Base-by-base conservation (phyloP, 768 basidiomycete genomes). In the Leccinum pellstonianum region DNA sequence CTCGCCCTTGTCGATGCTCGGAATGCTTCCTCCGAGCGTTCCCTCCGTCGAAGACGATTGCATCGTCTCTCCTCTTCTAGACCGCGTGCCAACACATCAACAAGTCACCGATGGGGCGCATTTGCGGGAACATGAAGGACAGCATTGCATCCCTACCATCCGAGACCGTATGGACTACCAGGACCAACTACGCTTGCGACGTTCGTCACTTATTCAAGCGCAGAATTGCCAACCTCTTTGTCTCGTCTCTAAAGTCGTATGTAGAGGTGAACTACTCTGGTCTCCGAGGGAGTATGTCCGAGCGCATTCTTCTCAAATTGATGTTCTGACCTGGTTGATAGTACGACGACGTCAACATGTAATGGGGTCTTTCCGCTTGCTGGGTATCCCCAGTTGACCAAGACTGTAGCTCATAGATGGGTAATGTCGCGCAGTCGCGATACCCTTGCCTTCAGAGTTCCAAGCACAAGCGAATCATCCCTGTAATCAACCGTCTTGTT, bases 231-330 rank as follows among this genome's bases (percentile, higher is more conserved):
- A 86, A 80, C 51, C 80, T 29, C 11, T 97, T 91, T 84, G 17
- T 94, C 48, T 80, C 86, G 14, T 86, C 87, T 27, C 80, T 98
- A 58, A 84, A 82, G 71, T 90, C 93, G 6, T 99, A 93, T 64
- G 86, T 93, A 57, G 93, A 98, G 67, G 77, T 97, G 58, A 99
- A 98, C 73, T 83, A 92, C 70, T 90, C 93, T 0, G 96, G 94
- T 1, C 93, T 98, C 76, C 84, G 93, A 65, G 97, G 97, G 80
- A 95, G 90, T 95, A 70, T 58, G 85, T 74, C 31, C 54, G 27
- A 5, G 7, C 10, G 3, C 14, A 6, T 48, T 27, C 8, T 2
- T 12, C 2, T 17, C 3, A 1, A 17, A 11, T 41, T 8, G 2
- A 4, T 17, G 27, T 29, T 37, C 57, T 65, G 3, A 65, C 8